phyloP scores from a whole-genome alignment of 2,329 filamentous ascomycete species.

The Lasiodiplodia gonubiensis region DNA sequence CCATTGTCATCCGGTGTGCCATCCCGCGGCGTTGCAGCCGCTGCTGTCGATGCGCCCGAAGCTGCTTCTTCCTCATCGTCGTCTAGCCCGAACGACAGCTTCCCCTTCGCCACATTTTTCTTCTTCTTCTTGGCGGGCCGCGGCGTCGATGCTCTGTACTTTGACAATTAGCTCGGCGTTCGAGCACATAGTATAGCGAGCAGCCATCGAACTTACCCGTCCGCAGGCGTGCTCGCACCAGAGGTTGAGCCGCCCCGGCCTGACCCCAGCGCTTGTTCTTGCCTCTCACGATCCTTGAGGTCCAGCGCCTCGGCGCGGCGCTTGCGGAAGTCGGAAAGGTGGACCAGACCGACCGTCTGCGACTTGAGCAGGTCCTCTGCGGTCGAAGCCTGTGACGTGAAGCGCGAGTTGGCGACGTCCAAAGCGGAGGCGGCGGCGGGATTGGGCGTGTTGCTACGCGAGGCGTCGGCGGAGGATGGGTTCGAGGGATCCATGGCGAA shows the following conservation, averaged over 20 bases:
- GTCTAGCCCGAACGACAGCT: constrained; percentile 72
- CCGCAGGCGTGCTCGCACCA: constrained; percentile 60
- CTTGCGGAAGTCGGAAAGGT: constrained; percentile 93
- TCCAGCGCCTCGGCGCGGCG: constrained; percentile 93
- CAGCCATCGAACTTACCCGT: constrained; percentile 59
- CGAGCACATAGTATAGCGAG: background rate
- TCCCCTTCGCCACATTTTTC: constrained; percentile 63
- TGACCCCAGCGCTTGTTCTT: constrained; percentile 61
- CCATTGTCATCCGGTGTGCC: constrained; percentile 43
- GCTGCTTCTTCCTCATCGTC: constrained; percentile 66
- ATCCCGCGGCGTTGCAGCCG: constrained; percentile 47
- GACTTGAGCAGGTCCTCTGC: constrained; percentile 83
- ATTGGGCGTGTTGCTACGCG: constrained; percentile 52
- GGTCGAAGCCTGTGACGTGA: constrained; percentile 75
- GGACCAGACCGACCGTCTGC: constrained; percentile 87
- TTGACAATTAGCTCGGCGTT: constrained; percentile 58
- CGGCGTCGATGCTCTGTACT: constrained; percentile 61
- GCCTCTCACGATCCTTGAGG: constrained; percentile 81
- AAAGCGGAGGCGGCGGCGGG: constrained; percentile 33
- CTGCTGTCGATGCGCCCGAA: constrained; percentile 46
- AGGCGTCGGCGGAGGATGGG: constrained; percentile 34
- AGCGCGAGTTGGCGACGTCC: constrained; percentile 59
- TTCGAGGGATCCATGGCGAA: constrained; percentile 33
- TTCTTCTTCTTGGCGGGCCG: constrained; percentile 64
- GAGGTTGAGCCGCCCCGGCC: constrained; percentile 48